Evolutionary conservation across 2,329 filamentous ascomycete genomes (phyloP), one percentile per base, ranked within the genome.

Genomic region (Ophiosphaerella narmari): DNA sequence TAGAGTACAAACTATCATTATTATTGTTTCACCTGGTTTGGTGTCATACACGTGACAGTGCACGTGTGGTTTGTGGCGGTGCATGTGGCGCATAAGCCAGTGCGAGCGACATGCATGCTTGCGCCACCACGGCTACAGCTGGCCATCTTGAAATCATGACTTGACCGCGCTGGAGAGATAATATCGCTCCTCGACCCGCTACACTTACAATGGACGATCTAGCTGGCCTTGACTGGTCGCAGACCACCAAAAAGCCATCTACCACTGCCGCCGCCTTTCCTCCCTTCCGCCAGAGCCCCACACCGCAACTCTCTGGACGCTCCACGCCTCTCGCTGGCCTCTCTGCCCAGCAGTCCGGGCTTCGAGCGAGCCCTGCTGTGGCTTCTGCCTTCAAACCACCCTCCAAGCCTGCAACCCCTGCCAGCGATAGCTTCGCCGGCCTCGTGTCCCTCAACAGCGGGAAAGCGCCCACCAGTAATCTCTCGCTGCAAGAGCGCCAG

Each of bases 341-440:
- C 47, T 73, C 61, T 55, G 53, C 62, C 41, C 72, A 78, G 46
- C 72, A 73, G 23, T 74, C 75, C 2, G 77, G 75, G 39, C 39
- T 72, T 16, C 73, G 72, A 38, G 41, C 56, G 38, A 58, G 52
- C 26, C 66, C 67, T 13, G 52, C 60, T 4, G 57, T 71, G 23
- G 67, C 74, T 44, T 74, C 75, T 56, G 64, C 74, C 58, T 50
- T 73, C 71, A 71, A 85, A 77, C 56, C 73, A 67, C 63, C 73
- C 3, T 74, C 79, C 4, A 88, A 85, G 32, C 73, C 82, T 5
- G 75, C 81, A 39, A 75, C 74, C n/a, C 71, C 75, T 24, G 72
- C 71, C 16, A 77, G 75, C 50, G 90, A 94, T 68, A 91, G 87
- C 77, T 94, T 94, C 75, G 89, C 89, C 65, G 88, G 86, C 63